These are phyloP conservation scores for Psilocybe azurescens DNA, from an alignment of 768 basidiomycete species.

Conservation along the genomic window DNA sequence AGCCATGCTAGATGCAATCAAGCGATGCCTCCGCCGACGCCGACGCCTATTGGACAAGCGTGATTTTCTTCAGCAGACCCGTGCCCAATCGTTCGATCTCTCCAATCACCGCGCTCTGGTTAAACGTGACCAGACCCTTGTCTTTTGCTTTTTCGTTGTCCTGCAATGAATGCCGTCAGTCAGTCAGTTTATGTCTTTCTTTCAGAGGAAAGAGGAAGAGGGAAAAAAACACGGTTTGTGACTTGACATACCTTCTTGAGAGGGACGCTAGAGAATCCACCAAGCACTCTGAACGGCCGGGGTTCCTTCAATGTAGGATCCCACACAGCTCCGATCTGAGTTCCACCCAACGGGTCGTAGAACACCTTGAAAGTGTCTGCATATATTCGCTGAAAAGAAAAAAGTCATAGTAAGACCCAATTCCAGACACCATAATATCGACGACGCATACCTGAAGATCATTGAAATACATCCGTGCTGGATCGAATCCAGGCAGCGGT, in stretches of 20 bases:
- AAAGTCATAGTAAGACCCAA: neutral
- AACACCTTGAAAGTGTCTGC: slow-evolving; percentile 83
- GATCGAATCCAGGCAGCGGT: slow-evolving; percentile 80
- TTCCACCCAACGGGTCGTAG: slow-evolving; percentile 82
- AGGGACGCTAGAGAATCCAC: slow-evolving; percentile 80
- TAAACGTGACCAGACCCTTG: slow-evolving; percentile 67
- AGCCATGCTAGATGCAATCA: neutral
- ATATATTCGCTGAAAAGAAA: slow-evolving; percentile 63
- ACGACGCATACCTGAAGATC: slow-evolving; percentile 69
- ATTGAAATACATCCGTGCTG: slow-evolving; percentile 63
- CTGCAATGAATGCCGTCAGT: slow-evolving; percentile 22
- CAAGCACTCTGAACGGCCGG: slow-evolving; percentile 79
- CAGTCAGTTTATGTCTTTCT: neutral
- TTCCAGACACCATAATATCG: neutral
- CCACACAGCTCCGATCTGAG: slow-evolving; percentile 84
- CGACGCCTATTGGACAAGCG: neutral
- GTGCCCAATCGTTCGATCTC: slow-evolving; percentile 82
- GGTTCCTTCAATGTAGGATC: slow-evolving; percentile 70
- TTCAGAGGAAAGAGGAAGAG: neutral
- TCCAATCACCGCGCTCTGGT: slow-evolving; percentile 65
- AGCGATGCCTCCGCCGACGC: neutral
- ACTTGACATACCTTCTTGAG: slow-evolving; percentile 39
- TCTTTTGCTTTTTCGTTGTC: slow-evolving; percentile 52
- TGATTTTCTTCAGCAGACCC: slow-evolving; percentile 63
- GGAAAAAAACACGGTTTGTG: neutral